Evolutionary conservation across 2,329 filamentous ascomycete species (phyloP), one percentile per base, ranked within the genome.

Genomic region (Tolypocladium ovalisporum): DNA sequence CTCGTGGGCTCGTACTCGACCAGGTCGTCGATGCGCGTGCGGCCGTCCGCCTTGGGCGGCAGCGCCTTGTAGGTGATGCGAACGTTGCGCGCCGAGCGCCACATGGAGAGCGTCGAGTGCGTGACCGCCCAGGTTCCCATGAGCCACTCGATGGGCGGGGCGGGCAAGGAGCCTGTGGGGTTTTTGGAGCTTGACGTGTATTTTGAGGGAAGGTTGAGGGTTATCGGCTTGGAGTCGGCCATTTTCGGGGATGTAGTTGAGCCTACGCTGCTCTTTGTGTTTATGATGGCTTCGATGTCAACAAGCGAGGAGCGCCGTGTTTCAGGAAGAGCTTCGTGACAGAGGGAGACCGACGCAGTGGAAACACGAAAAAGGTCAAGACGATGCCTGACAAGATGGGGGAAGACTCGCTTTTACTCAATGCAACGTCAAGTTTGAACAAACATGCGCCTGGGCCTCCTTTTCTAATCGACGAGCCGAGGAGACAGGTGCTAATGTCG

Each of bases 71-170:
- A 95, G 37, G 84, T 87, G 69, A 95, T 93, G 65, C 81, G 80
- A 17, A 95, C 89, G 72, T 94, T 94, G 68, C 85, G 86, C 56
- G 88, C 86, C 52, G 82, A 80, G 64, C 84, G 84, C 90, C 90
- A 95, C 87, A 94, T 91, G 61, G 81, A 75, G 13, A 91, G 82
- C 6, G 87, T 89, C 5, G 85, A 88, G 73, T 90, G 86, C 13
- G 87, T 89, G 57, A 91, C 86, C 64, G 81, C 75, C 88, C 88
- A 91, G 59, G 83, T 88, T 59, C 85, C 77, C 55, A 77, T 72
- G 52, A 90, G 80, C 79, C 81, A 88, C 58, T 78, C 71, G 32
- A 83, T 70, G 3, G 80, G 67, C 5, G 85, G 84, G 1, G 75
- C 62, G 17, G 70, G 75, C 53, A 68, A 37, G 42, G 67, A 59